A percentile compares a stretch with the other conserved stretches of the same genome.
Evolutionary conservation across 306 rosid genomes (phyloP).

Genomic region (Calophaca sinica): DNA sequence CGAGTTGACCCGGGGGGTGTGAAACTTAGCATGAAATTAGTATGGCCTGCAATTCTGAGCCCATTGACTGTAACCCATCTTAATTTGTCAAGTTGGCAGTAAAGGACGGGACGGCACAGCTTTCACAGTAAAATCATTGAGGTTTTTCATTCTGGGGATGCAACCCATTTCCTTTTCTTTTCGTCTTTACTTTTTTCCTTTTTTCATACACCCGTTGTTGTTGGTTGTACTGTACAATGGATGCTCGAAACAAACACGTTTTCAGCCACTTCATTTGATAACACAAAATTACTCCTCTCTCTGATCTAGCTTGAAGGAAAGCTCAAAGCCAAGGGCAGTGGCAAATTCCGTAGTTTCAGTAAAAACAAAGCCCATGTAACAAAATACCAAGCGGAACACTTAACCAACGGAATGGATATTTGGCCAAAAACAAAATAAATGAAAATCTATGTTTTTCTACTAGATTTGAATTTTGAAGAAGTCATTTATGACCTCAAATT

Average conservation of each 20-base stretch:
- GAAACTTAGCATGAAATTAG: slow-evolving; percentile 45
- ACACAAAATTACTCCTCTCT: not conserved
- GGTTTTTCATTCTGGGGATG: slow-evolving; percentile 45
- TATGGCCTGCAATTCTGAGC: slow-evolving; percentile 60
- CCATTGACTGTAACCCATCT: slow-evolving; percentile 67
- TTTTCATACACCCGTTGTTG: slow-evolving; percentile 18
- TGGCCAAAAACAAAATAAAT: too few species aligned
- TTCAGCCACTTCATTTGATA: not conserved
- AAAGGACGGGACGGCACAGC: slow-evolving; percentile 56
- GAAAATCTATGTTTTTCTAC: too few species aligned
- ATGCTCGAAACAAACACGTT: not conserved
- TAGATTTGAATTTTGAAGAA: too few species aligned
- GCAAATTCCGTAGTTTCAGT: not conserved
- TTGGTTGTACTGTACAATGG: not conserved
- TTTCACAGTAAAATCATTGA: slow-evolving; percentile 61
- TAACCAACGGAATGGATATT: too few species aligned
- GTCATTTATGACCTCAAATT: too few species aligned
- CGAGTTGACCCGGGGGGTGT: slow-evolving; percentile 51
- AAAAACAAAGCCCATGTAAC: not conserved
- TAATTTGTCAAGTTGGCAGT: slow-evolving; percentile 67
- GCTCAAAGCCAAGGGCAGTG: not conserved
- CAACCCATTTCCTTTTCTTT: slow-evolving; percentile 45
- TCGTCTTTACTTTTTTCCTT: slow-evolving; percentile 28
- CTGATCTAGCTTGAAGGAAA: not conserved
- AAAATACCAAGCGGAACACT: not conserved